phyloP scores from a whole-genome alignment of 768 basidiomycete genomes.

The Mycena galericulata region DNA sequence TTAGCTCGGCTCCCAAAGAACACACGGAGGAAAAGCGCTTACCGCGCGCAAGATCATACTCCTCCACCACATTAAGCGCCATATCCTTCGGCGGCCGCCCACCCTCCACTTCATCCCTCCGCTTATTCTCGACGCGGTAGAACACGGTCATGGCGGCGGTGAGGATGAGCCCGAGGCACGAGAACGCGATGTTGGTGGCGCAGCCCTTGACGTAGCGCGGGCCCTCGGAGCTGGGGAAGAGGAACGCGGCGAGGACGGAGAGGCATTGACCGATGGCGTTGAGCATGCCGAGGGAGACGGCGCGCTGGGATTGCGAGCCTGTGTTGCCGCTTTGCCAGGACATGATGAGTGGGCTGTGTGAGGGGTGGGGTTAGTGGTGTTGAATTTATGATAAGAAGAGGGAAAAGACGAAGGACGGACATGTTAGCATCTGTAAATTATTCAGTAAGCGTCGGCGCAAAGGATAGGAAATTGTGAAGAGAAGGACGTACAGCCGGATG shows the following conservation, averaged over 20 bases:
- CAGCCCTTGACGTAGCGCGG: slow-evolving; percentile 25
- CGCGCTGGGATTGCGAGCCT: slow-evolving; percentile 27
- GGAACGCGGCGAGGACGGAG: slow-evolving; percentile 31
- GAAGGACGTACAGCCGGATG: slow-evolving; percentile 20
- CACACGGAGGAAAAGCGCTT: too few species aligned
- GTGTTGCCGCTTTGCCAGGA: slow-evolving; percentile 30
- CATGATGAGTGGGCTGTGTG: slow-evolving; percentile 22
- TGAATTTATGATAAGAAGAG: neutral
- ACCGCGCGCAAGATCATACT: slow-evolving; percentile 30
- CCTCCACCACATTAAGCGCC: slow-evolving; percentile 20
- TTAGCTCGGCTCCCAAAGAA: too few species aligned
- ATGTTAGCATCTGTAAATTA: slow-evolving; percentile 15
- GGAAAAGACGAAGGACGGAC: neutral
- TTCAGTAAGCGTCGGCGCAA: neutral
- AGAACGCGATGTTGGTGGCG: slow-evolving; percentile 24
- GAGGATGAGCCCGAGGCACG: slow-evolving; percentile 7
- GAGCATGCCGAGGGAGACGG: slow-evolving; percentile 32
- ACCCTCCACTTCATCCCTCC: slow-evolving; percentile 15
- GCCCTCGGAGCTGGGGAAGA: slow-evolving; percentile 24
- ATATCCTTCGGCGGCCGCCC: slow-evolving; percentile 10
- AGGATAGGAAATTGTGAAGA: too few species aligned
- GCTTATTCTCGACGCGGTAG: neutral
- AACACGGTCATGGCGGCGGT: slow-evolving; percentile 9
- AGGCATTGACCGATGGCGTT: slow-evolving; percentile 29
- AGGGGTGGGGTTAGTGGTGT: neutral